Evolutionary conservation across 371 early-diverging fungal genomes (phyloP).

Genomic region (Syncephalastrum racemosum): DNA sequence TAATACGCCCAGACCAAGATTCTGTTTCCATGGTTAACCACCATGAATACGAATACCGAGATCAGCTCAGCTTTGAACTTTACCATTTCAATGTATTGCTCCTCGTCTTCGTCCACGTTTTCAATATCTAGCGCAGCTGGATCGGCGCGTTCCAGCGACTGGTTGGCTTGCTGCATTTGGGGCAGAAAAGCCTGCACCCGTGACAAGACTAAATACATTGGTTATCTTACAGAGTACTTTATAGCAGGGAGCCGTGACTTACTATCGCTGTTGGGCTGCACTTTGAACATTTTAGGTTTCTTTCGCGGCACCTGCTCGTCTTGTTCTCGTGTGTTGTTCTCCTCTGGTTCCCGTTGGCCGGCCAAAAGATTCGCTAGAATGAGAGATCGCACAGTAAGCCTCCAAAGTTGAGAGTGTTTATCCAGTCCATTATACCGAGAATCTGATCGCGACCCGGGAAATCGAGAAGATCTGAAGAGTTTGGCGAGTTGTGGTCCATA

Average conservation of each 20-base stretch:
- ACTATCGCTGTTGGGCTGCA: constrained; percentile 29
- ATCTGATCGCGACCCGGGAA: too few relatives aligned
- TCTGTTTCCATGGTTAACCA: constrained; percentile 16
- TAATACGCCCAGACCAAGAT: constrained; percentile 63
- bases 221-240: neutral
- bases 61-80: neutral
- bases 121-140: constrained; percentile 54
- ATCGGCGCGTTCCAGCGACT: constrained; percentile 39
- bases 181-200: constrained; percentile 60
- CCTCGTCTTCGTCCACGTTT: constrained; percentile 41
- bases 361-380: too few relatives aligned
- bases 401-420: too few relatives aligned
- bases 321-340: too few relatives aligned
- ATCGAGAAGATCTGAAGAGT: too few relatives aligned
- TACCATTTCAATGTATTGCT: constrained; percentile 69
- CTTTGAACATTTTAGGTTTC: constrained; percentile 26
- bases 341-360: too few relatives aligned
- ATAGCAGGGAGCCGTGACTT: constrained; percentile 7
- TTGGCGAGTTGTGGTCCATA: too few relatives aligned
- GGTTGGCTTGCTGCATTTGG: constrained; percentile 57
- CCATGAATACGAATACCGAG: neutral
- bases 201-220: constrained; percentile 37
- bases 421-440: too few relatives aligned
- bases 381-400: too few relatives aligned
- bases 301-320: too few relatives aligned